These are phyloP conservation scores for Vitis hybrid DNA, from an alignment of 177 flowering plant species.

Conservation along the genomic window DNA sequence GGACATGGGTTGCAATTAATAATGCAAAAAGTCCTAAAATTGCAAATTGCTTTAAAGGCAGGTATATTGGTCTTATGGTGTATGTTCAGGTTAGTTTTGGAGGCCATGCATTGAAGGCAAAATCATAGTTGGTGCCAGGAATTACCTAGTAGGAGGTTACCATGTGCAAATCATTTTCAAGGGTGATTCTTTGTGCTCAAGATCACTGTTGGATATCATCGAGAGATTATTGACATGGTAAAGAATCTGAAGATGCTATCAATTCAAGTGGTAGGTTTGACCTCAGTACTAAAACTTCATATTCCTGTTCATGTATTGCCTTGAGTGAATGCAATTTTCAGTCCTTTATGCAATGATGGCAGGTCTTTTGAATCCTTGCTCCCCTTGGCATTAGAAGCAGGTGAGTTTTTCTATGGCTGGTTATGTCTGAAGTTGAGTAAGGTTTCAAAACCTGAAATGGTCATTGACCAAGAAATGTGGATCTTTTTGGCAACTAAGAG, in stretches of 20 bases:
- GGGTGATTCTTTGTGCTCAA: neutral
- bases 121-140: neutral
- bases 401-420: conserved; percentile 9
- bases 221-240: neutral
- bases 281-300: neutral
- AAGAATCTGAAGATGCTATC: neutral
- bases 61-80: conserved; percentile 1
- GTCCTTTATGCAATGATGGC: conserved; percentile 5
- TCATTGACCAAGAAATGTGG: neutral
- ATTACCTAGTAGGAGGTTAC: neutral
- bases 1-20: neutral
- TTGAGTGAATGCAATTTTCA: neutral
- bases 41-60: neutral
- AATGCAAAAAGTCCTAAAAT: neutral
- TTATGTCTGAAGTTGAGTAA: neutral
- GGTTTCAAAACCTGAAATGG: neutral
- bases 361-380: conserved; percentile 5
- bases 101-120: neutral
- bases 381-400: conserved; percentile 7
- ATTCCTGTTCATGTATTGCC: neutral
- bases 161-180: neutral
- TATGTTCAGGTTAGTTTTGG: conserved; percentile 12
- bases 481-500: too few relatives aligned
- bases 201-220: neutral
- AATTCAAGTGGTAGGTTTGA: neutral